Evolutionary conservation across 148 eudicot genomes (phyloP).

Genomic region (Fagopyrum esculentum): DNA sequence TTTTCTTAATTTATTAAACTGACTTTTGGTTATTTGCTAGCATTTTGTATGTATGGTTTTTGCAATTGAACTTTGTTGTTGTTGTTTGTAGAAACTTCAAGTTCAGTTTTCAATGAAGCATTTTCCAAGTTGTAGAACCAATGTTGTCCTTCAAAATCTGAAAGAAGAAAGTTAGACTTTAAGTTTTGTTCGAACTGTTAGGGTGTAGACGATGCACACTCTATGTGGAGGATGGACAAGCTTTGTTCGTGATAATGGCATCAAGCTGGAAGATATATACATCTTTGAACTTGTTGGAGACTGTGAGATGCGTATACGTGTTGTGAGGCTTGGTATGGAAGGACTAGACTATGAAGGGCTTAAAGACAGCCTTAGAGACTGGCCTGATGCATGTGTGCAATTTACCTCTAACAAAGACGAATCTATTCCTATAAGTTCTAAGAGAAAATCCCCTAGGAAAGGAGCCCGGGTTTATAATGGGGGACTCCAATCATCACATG

Average conservation of each 20-base stretch:
- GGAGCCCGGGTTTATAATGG: background rate
- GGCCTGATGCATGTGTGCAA: slow-evolving; percentile 16
- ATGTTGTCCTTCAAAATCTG: slow-evolving; percentile 59
- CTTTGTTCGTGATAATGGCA: slow-evolving; percentile 72
- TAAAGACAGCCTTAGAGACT: slow-evolving; percentile 18
- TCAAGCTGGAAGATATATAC: slow-evolving; percentile 78
- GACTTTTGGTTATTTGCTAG: background rate
- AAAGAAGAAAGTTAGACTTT: slow-evolving; percentile 68
- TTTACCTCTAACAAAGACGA: background rate
- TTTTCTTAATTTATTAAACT: background rate
- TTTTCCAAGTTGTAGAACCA: slow-evolving; percentile 54
- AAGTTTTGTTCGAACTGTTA: slow-evolving; percentile 54
- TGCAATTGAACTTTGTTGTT: background rate
- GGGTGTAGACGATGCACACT: slow-evolving; percentile 44
- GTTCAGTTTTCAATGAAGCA: slow-evolving; percentile 53
- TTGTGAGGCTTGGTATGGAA: slow-evolving; percentile 52
- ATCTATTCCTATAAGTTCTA: background rate
- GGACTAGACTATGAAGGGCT: slow-evolving; percentile 41
- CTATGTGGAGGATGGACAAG: slow-evolving; percentile 89
- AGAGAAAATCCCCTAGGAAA: background rate
- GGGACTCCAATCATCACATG: background rate
- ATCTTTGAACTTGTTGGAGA: slow-evolving; percentile 78
- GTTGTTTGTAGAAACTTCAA: slow-evolving; percentile 58
- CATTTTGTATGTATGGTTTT: background rate
- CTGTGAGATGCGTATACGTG: slow-evolving; percentile 75